Base-by-base conservation (phyloP, 228 moss, liverwort and hornwort genomes). In the Sphagnum fallax region DNA sequence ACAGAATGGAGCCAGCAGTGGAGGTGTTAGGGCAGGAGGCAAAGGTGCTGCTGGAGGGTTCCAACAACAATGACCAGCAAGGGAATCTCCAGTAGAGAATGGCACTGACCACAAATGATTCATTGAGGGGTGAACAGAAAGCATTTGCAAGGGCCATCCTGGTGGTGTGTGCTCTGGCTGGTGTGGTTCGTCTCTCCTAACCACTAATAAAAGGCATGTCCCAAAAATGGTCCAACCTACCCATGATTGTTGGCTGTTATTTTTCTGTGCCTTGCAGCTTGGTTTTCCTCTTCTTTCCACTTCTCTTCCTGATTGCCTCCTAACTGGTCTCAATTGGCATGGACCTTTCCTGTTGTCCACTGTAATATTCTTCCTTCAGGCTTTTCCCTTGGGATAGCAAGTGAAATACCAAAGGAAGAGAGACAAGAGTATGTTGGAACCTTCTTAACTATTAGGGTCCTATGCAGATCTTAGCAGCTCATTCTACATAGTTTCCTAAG, bases 141-240 rank as follows among this genome's bases (percentile, higher is more conserved):
- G 61, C 16, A 64, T 80, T 75, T 71, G 69, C 53, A 52, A 73
- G 71, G 64, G 73, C 70, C 65, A 32, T 77, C 14, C 51, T 68
- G 62, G 16, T 67, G 32, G 74, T 70, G 60, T 50, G 65, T 68
- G 61, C 62, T 53, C 55, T 59, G 32, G 61, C 70, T 61, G 68
- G 86, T 74, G 63, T 67, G 74, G 48, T 67, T 73, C 69, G 75
- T 78, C 80, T 74, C 76, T 72, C 80, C 80, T 67, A 73, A 78
- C 69, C 76, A 76, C 51, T 71, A 87, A 87, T 86, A 83, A 87
- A 32, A 87, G 80, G 81, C 78, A 66, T 76, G 69, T 83, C 76
- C 76, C 75, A 62, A 60, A 52, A 70, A 52, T 7, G 51, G 50
- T 14, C 51, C 61, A 50, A 51, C 15, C 69, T 60, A 60, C 55